Evolutionary conservation across 371 early-diverging fungal genomes (phyloP).

Genomic region (Phascolomyces articulosus): DNA sequence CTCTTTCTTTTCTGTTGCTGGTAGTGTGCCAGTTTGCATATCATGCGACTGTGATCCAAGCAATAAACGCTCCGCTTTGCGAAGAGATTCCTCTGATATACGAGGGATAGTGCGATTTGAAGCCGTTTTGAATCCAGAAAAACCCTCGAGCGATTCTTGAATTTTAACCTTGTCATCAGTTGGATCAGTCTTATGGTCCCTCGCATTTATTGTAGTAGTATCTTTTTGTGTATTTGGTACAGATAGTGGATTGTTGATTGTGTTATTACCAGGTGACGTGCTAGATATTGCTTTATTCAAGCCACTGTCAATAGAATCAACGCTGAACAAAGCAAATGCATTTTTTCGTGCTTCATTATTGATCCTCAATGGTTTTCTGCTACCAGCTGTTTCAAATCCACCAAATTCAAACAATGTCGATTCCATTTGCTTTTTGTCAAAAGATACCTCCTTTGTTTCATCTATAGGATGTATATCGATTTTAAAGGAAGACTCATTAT

Average conservation of each 20-base stretch:
- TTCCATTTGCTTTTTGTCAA: conserved; percentile 19
- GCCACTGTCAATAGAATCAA: neutral
- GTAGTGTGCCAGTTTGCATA: too few relatives aligned
- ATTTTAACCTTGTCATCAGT: too few relatives aligned
- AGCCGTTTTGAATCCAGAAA: conserved; percentile 11
- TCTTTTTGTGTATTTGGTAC: too few relatives aligned
- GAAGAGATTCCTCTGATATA: neutral
- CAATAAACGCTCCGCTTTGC: neutral
- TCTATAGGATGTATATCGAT: neutral
- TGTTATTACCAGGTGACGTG: too few relatives aligned
- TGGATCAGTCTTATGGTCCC: too few relatives aligned
- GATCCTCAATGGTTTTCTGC: conserved; percentile 22
- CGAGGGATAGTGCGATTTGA: neutral
- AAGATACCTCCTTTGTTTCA: neutral
- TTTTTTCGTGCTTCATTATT: conserved; percentile 17
- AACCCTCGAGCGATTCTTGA: too few relatives aligned
- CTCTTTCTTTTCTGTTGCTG: too few relatives aligned
- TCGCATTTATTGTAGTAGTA: too few relatives aligned
- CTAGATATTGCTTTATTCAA: too few relatives aligned
- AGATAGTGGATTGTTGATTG: neutral
- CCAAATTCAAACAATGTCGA: conserved; percentile 14
- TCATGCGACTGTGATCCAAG: neutral
- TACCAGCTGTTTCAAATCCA: conserved; percentile 22
- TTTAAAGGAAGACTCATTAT: neutral
- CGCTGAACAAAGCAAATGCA: conserved; percentile 10